Conservation (phyloP, 768 basidiomycete species). For the Podaxis mareebaensis region DNA sequence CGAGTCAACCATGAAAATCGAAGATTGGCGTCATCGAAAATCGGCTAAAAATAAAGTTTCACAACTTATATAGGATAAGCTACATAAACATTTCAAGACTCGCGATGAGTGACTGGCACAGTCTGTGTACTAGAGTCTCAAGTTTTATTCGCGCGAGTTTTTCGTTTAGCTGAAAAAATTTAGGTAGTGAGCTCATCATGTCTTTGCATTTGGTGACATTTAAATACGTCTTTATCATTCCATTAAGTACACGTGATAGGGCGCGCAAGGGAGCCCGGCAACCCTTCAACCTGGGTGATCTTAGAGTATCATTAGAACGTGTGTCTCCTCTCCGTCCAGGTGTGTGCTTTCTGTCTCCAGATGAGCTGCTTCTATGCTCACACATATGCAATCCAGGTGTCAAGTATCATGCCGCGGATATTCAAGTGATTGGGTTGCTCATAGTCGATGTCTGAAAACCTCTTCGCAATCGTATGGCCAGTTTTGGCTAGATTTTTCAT, state of each 20-base stretch:
- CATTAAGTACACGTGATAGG: neutral
- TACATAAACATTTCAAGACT: too few species aligned
- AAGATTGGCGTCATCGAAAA: neutral
- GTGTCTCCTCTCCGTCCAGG: neutral
- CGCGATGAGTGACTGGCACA: too few species aligned
- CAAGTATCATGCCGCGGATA: neutral
- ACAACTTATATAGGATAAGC: neutral
- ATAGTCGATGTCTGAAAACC: conserved; percentile 4
- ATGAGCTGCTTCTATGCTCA: neutral
- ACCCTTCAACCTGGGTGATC: too few species aligned
- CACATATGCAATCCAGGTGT: neutral
- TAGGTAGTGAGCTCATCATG: too few species aligned
- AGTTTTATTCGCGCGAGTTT: too few species aligned
- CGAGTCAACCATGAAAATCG: neutral
- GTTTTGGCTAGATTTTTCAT: neutral
- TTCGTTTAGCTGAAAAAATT: too few species aligned
- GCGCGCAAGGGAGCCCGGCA: too few species aligned
- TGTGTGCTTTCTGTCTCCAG: neutral
- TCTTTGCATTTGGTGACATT: neutral
- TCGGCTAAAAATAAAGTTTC: neutral
- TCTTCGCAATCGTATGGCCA: conserved; percentile 8
- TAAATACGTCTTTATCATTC: neutral
- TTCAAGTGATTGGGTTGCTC: neutral
- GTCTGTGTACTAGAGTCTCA: too few species aligned
- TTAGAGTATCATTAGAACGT: neutral